phyloP scores from a whole-genome alignment of 1,284 basidiomycete species.

The Leccinum fallax region DNA sequence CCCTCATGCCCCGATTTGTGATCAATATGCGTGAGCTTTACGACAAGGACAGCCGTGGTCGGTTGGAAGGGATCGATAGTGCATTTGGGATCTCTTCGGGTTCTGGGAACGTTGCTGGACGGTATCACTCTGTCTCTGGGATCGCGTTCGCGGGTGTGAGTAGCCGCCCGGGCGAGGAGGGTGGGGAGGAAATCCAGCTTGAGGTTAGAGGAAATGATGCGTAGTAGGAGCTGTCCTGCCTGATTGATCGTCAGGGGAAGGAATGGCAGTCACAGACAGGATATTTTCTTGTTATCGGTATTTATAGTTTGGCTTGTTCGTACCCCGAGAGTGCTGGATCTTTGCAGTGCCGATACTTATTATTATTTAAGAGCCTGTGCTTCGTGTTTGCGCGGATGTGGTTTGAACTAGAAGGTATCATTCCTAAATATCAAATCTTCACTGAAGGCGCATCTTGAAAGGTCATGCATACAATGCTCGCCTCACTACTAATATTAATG shows the following conservation, averaged over 20 bases:
- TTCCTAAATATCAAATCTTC: too few species aligned
- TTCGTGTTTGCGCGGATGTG: neutral
- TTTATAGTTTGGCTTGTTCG: neutral
- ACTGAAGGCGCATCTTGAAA: neutral
- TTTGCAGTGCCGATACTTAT: neutral
- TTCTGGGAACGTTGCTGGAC: neutral
- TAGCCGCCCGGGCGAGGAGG: neutral
- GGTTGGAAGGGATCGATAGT: neutral
- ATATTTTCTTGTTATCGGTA: neutral
- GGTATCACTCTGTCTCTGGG: neutral
- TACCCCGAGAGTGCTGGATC: neutral
- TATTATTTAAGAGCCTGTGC: too few species aligned
- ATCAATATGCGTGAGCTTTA: neutral
- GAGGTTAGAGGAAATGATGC: neutral
- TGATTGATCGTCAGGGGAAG: neutral
- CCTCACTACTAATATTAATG: too few species aligned
- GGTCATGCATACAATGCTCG: too few species aligned
- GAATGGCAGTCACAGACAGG: neutral
- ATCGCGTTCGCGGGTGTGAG: neutral
- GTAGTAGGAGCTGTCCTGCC: neutral
- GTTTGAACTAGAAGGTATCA: too few species aligned
- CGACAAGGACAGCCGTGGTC: neutral
- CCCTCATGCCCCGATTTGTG: neutral
- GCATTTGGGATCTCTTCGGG: neutral
- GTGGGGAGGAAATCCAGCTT: neutral